Evolutionary conservation across 257 asterid genomes (phyloP), one percentile per base, ranked within the genome.

Genomic region (Cordia subcordata): DNA sequence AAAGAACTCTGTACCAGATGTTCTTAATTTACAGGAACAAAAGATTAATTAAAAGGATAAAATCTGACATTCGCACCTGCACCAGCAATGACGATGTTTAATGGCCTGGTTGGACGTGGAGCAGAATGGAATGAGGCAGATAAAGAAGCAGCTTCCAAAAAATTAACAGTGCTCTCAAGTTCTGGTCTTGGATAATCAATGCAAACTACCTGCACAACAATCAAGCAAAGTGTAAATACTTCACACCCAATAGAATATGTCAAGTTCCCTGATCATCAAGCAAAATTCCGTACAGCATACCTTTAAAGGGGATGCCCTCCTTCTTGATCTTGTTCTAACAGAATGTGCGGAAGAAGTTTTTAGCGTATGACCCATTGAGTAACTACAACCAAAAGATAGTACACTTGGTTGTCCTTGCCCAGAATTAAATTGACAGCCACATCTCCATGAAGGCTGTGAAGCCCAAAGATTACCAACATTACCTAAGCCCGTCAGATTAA

Each of bases 41-140:
- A 27, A 27, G 35, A 60, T 55, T 19, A 1, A 20, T 53, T 62
- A 52, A 19, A 55, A 20, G 54, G 13, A 57, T 9, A 50, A 27
- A 47, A 38, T 16, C 15, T 10, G 23, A 4, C 19, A 42, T 53
- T 46, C 73, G 60, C 58, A 93, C 99, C 99, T 80, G 96, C 96
- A 65, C 97, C 99, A 49, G 97, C 97, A 72, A 93, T 83, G 39
- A 93, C 85, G 55, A 89, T 73, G 75, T 93, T 82, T 75, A 93
- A 68, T 18, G 96, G 95, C 69, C 83, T 93, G 16, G 49, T 78
- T 44, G 97, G 97, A 49, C 88, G 90, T 16, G 85, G 77, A 75
- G 85, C 72, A 74, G 71, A 42, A 54, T 73, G 73, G 69, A 89
- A 89, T 1, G 82, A 46, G 12, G 99, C 82, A 62, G 99, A 91